Percentiles rank a stretch among this genome's conserved stretches.
These are phyloP conservation scores for Sphagnurus paluster DNA, from an alignment of 1,284 basidiomycete species.

Conservation along the genomic window DNA sequence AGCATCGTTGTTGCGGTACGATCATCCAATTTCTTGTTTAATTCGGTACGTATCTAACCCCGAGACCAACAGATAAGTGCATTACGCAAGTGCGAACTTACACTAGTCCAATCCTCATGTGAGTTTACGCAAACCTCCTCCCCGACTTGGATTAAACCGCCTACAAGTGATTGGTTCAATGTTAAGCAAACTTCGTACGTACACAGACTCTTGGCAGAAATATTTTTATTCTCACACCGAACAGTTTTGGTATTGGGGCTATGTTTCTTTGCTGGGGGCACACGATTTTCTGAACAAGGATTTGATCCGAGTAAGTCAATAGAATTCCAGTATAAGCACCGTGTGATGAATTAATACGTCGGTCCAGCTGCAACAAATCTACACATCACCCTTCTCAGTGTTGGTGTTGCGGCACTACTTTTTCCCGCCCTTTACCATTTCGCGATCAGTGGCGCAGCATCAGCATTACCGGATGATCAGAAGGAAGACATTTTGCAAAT, in stretches of 20 bases:
- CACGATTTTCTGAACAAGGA: conserved; percentile 75
- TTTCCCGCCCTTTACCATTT: conserved; percentile 81
- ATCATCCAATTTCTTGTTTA: too few species aligned
- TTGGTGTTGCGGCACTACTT: conserved; percentile 78
- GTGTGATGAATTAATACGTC: background rate
- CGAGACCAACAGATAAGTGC: conserved; percentile 63
- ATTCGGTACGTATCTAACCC: conserved; percentile 7
- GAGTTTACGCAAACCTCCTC: conserved; percentile 28
- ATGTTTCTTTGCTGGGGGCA: conserved; percentile 80
- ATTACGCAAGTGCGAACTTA: conserved; percentile 79
- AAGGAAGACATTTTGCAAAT: conserved; percentile 70
- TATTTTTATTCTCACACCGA: conserved; percentile 6
- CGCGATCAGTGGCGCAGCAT: conserved; percentile 43
- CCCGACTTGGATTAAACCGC: background rate
- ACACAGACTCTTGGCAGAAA: background rate
- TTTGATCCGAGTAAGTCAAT: conserved; percentile 65
- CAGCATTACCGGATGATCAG: conserved; percentile 30
- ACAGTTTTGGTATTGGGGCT: conserved; percentile 71
- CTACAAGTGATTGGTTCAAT: conserved; percentile 67
- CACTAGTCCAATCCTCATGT: conserved; percentile 81
- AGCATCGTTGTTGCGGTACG: conserved; percentile 73
- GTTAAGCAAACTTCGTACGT: conserved; percentile 71
- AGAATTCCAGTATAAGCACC: background rate
- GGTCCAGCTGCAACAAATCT: conserved; percentile 71
- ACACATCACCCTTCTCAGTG: conserved; percentile 79